Base-by-base conservation (phyloP, 2,329 filamentous ascomycete genomes). In the Stachybotrys elegans region DNA sequence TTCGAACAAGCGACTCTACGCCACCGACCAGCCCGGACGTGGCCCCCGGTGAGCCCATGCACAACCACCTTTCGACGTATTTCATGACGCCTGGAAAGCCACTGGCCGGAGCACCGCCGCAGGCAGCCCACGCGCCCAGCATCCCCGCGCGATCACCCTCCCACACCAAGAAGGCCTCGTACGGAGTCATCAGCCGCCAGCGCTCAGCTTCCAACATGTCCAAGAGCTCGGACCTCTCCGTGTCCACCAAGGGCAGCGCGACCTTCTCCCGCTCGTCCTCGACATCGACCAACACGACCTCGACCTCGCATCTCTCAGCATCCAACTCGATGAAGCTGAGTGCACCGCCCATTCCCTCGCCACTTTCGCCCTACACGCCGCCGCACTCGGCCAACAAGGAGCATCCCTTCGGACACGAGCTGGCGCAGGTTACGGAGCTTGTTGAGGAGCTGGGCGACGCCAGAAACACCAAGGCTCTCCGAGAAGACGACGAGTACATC, bases 351-450 rank as follows among this genome's bases (percentile, higher is more conserved):
- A 59, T 51, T 55, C 46, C 46, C 48, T 53, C 54, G 39, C 49
- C 59, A 25, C 48, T 60, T 1, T 50, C 60, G n/a, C 61, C 63
- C 13, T 35, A 50, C 5, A 48, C 60, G 40, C 59, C 59, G 43
- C 53, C 60, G 40, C 51, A 62, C 41, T 51, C 65, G 22, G 51
- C 59, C 52, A 63, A 56, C 51, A 65, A 68, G 59, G 64, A 71
- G 22, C 81, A 93, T 62, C 92, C 92, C 0, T 97, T 97, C 57
- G 88, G 88, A 43, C 83, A 85, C 41, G 93, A 98, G 66, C 73
- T 97, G 43, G 89, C 88, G 45, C 86, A 97, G 66, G 88, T 97
- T 20, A 89, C 90, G 43, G 93, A 97, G 66, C 78, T 96, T 14
- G 92, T 86, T 0, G 93, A 97, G 67, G 91, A 96, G 65, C 71